A percentile compares a stretch with the other conserved stretches of the same genome.
These are phyloP conservation scores for Planoprotostelium fungivorum DNA, from an alignment of 78 protist genomes.

Conservation along the genomic window DNA sequence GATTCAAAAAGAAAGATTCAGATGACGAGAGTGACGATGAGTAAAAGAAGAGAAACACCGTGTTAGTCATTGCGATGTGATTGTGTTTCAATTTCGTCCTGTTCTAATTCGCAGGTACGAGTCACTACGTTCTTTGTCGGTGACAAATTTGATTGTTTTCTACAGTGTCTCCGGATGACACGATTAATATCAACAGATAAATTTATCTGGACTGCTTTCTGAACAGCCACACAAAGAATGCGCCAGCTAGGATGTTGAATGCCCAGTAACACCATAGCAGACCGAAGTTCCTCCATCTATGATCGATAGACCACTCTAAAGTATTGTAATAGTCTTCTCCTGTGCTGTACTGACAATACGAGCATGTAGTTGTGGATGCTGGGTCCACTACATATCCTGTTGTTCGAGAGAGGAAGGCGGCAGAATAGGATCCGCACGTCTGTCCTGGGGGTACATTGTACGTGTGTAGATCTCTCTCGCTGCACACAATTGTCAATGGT, in stretches of 20 bases:
- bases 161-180: no score
- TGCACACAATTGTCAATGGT: conserved; percentile 2
- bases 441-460: conserved; percentile 24
- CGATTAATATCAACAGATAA: no score
- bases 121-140: no score
- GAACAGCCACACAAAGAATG: conserved; percentile 29
- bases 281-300: conserved; percentile 53
- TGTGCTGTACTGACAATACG: conserved; percentile 15
- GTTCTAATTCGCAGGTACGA: no score
- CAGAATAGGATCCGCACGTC: conserved; percentile 18
- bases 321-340: conserved; percentile 14
- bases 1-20: no score
- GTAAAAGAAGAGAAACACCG: no score
- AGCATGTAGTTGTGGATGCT: conserved; percentile 8
- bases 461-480: conserved; percentile 5
- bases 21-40: no score
- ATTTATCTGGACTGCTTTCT: conserved; percentile 34
- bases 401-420: neutral
- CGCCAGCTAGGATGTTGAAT: conserved; percentile 15
- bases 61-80: no score
- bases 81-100: no score
- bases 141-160: no score
- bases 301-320: conserved; percentile 7
- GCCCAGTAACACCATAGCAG: conserved; percentile 23
- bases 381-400: conserved; percentile 10